Conservation (phyloP, 129 eudicot species). For the Apium graveolens region DNA sequence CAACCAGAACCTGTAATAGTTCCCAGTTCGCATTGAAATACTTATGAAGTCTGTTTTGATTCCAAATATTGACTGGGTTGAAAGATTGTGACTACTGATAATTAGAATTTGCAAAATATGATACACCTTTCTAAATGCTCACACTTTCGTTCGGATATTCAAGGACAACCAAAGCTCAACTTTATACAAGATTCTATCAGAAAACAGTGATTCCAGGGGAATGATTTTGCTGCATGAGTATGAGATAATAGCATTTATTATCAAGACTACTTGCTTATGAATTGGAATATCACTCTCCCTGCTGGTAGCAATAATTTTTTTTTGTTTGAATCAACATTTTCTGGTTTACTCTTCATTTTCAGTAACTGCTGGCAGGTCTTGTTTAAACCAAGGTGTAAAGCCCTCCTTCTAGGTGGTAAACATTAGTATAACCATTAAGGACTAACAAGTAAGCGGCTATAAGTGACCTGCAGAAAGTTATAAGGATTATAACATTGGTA, state of each 20-base stretch:
- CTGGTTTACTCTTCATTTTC: slow-evolving; percentile 34
- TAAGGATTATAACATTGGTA: slow-evolving; percentile 4
- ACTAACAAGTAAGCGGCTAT: slow-evolving; percentile 98
- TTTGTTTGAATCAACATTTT: background rate
- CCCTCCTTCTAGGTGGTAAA: slow-evolving; percentile 93
- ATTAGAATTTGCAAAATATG: background rate
- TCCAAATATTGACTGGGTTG: background rate
- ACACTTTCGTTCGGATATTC: background rate
- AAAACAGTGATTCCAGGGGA: slow-evolving; percentile 13
- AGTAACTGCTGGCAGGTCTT: slow-evolving; percentile 67
- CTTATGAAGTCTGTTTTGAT: background rate
- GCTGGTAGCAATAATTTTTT: background rate
- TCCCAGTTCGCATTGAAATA: background rate
- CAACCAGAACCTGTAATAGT: background rate
- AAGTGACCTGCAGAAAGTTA: slow-evolving; percentile 68
- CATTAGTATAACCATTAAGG: slow-evolving; percentile 78
- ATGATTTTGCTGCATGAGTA: slow-evolving; percentile 15
- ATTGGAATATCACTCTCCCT: background rate
- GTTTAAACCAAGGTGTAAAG: slow-evolving; percentile 82
- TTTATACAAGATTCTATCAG: background rate
- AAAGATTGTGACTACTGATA: background rate
- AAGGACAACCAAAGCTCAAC: background rate
- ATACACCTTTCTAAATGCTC: background rate
- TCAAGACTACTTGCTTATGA: slow-evolving; percentile 15
- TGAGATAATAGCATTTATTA: slow-evolving; percentile 9